These are phyloP conservation scores for Debaryomyces sp. DNA, from an alignment of 1,139 yeast species.

Conservation along the genomic window DNA sequence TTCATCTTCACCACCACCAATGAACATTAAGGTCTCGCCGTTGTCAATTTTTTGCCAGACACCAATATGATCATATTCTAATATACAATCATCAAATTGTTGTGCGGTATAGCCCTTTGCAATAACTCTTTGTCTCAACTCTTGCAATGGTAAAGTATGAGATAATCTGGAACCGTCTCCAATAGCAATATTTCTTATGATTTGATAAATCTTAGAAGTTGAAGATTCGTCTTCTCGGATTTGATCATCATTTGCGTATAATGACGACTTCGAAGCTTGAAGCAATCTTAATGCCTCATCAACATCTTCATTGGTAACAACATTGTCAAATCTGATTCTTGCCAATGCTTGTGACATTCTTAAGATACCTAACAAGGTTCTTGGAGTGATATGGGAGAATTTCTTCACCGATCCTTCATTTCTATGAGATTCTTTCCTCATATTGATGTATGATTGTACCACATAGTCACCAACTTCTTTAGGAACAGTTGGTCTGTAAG, in stretches of 20 bases:
- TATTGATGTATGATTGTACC: slow-evolving; percentile 81
- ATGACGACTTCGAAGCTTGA: slow-evolving; percentile 83
- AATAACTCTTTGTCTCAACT: slow-evolving; percentile 67
- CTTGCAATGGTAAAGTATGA: slow-evolving; percentile 55
- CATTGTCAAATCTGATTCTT: slow-evolving; percentile 76
- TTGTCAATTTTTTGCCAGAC: slow-evolving; percentile 79
- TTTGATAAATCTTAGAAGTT: slow-evolving; percentile 62
- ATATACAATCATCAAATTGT: slow-evolving; percentile 75
- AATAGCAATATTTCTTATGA: slow-evolving; percentile 55
- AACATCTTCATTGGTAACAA: slow-evolving; percentile 78
- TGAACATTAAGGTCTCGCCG: slow-evolving; percentile 55
- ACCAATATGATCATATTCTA: slow-evolving; percentile 70
- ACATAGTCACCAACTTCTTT: slow-evolving; percentile 85
- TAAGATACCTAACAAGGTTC: slow-evolving; percentile 88
- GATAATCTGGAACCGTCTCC: slow-evolving; percentile 46
- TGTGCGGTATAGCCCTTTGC: slow-evolving; percentile 84
- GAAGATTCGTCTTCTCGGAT: slow-evolving; percentile 55
- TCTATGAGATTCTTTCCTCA: slow-evolving; percentile 87
- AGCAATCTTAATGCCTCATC: slow-evolving; percentile 92
- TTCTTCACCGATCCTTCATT: slow-evolving; percentile 79
- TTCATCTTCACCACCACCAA: slow-evolving; percentile 30
- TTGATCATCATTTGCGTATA: slow-evolving; percentile 55
- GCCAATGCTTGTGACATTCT: slow-evolving; percentile 96
- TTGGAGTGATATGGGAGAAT: slow-evolving; percentile 89
- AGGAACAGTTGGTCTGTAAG: slow-evolving; percentile 86